Base-by-base conservation (phyloP, 1,284 basidiomycete genomes). In the Trichosporon sp. region DNA sequence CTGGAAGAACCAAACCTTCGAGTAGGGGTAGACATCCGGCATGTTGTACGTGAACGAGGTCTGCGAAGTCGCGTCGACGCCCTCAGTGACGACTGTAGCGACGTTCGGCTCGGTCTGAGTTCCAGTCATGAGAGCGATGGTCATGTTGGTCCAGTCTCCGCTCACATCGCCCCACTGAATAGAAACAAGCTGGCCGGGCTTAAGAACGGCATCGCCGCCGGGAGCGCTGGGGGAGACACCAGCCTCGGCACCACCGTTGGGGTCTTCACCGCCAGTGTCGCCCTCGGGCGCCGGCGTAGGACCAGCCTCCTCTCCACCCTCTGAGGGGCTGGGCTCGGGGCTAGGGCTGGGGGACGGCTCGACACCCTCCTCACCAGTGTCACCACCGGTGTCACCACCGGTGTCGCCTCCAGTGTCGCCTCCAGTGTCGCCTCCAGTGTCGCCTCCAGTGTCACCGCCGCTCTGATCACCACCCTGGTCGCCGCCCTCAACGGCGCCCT, bases 1-100 rank as follows among this genome's bases (percentile, higher is more conserved):
- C 74, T 83, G 83, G 71, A 84, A 78, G 76, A 84, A 84, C 78
- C 84, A 85, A 77, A 85, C 84, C 73, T 81, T 77, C 64, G 83
- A 79, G 73, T 81, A 79, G 10, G 84, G 84, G 63, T 77, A 75
- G 31, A 85, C 84, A 19, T 80, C 79, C n/a, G 84, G 84, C 12
- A 75, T 76, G 35, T 66, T 70, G 56, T 77, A 76, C 19, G 74
- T 72, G 68, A 74, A 79, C 31, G 73, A 68, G 6, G 75, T 78
- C 4, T 79, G 79, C 14, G 74, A 11, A 8, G 69, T 72, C 4
- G 65, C 83, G 73, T 84, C 79, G 70, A 84, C 78, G 59, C 79
- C 77, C n/a, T 74, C 75, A 12, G 71, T 80, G 38, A 84, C 71
- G 67, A 75, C 75, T 70, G 71, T 32, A 71, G 69, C 73, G 56